Conservation (phyloP, 2,329 filamentous ascomycete species). For the Aspergillus pseudoviridinutans region DNA sequence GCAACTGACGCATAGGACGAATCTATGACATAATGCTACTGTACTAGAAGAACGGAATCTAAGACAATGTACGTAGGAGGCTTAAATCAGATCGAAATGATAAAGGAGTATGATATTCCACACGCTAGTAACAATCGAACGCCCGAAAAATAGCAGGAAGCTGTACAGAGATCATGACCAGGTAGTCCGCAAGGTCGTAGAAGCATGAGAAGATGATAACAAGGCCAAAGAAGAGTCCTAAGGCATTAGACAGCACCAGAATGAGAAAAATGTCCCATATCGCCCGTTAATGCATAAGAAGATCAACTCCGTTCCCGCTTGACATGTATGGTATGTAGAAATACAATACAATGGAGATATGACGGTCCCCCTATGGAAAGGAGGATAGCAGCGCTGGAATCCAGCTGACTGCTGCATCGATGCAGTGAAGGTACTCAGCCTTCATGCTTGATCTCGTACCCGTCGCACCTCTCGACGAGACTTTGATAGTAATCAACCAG, state of each 20-base stretch:
- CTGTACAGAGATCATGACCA: neutral
- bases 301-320: constrained; percentile 16
- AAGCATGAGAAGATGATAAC: constrained; percentile 1
- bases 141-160: neutral
- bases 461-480: constrained; percentile 65
- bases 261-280: neutral
- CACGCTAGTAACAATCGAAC: neutral
- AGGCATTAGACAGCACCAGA: neutral
- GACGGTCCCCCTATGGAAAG: neutral
- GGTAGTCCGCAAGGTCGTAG: constrained; percentile 4
- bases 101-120: neutral
- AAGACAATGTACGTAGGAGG: neutral
- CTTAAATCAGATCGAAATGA: neutral
- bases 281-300: constrained; percentile 11
- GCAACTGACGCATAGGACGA: neutral
- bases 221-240: neutral
- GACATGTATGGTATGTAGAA: constrained; percentile 12
- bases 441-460: constrained; percentile 51
- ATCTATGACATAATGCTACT: neutral
- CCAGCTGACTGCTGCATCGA: neutral
- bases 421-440: neutral
- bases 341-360: constrained; percentile 4
- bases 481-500: constrained; percentile 90
- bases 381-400: neutral
- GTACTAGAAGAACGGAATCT: neutral